Percentiles rank a stretch among this genome's conserved stretches.
Evolutionary conservation across 2,329 filamentous ascomycete genomes (phyloP).

Genomic region (Geosmithia morbida): DNA sequence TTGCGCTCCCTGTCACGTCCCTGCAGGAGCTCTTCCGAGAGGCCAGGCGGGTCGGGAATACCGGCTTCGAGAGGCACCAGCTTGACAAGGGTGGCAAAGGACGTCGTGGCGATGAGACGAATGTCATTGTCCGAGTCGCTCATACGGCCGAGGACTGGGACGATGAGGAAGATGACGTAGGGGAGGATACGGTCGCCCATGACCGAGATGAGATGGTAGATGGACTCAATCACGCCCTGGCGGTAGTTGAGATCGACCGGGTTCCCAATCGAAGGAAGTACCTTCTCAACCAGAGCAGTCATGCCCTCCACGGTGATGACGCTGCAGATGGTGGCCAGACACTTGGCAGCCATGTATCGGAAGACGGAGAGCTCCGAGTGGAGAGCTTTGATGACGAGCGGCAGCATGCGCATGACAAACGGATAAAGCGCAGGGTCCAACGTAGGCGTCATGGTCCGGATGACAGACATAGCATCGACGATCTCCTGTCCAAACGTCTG

Average conservation of each 20-base stretch:
- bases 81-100: slow-evolving; percentile 93
- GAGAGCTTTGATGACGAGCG: slow-evolving; percentile 73
- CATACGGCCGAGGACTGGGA: slow-evolving; percentile 93
- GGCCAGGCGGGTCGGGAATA: slow-evolving; percentile 87
- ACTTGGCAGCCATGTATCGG: slow-evolving; percentile 93
- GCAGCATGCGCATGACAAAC: slow-evolving; percentile 73
- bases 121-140: slow-evolving; percentile 97
- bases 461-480: slow-evolving; percentile 83
- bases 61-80: slow-evolving; percentile 92
- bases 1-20: slow-evolving; percentile 89
- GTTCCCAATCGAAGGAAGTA: slow-evolving; percentile 84
- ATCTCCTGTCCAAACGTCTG: slow-evolving; percentile 76
- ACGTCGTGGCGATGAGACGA: slow-evolving; percentile 84
- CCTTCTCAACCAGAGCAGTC: slow-evolving; percentile 87
- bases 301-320: slow-evolving; percentile 91
- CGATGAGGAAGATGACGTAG: slow-evolving; percentile 97
- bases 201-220: slow-evolving; percentile 94
- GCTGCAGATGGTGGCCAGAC: slow-evolving; percentile 92
- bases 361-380: slow-evolving; percentile 84
- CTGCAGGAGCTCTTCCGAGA: slow-evolving; percentile 76
- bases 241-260: slow-evolving; percentile 76
- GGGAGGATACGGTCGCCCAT: slow-evolving; percentile 96
- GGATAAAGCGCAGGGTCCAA: slow-evolving; percentile 59
- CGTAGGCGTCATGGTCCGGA: slow-evolving; percentile 87
- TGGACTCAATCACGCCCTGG: slow-evolving; percentile 86